These are phyloP conservation scores for Mycena alexandri DNA, from an alignment of 768 basidiomycete genomes.

Conservation along the genomic window DNA sequence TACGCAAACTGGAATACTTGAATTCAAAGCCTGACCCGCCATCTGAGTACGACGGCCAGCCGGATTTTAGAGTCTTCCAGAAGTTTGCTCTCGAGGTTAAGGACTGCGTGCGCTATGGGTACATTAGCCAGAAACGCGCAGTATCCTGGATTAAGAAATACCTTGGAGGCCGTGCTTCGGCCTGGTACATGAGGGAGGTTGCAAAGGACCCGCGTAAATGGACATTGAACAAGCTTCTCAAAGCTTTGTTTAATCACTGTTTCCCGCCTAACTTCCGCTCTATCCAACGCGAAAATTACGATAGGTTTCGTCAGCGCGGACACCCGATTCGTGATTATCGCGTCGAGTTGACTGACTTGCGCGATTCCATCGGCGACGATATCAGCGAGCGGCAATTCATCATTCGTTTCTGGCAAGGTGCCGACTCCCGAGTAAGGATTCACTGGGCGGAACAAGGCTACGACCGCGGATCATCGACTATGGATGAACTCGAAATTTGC, in stretches of 20 bases:
- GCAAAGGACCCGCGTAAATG: conserved; percentile 23
- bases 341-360: no score
- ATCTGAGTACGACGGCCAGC: conserved; percentile 23
- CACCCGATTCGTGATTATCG: no score
- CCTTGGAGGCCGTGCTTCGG: conserved; percentile 10
- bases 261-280: no score
- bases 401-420: conserved; percentile 32
- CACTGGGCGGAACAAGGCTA: conserved; percentile 18
- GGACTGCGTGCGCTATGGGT: conserved; percentile 9
- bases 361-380: conserved; percentile 29
- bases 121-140: conserved; percentile 4
- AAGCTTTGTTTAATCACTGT: no score
- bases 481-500: neutral
- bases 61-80: conserved; percentile 12
- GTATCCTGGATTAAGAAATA: conserved; percentile 6
- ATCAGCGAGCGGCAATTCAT: conserved; percentile 24
- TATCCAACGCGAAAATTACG: no score
- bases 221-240: conserved; percentile 17
- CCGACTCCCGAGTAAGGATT: conserved; percentile 14
- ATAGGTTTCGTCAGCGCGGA: no score
- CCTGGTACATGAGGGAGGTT: conserved; percentile 28
- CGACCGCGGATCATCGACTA: no score
- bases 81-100: conserved; percentile 24
- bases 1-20: conserved; percentile 28
- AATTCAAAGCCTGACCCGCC: conserved; percentile 30